Evolutionary conservation across 2,329 filamentous ascomycete species (phyloP).

Genomic region (Colletotrichum eleusines): DNA sequence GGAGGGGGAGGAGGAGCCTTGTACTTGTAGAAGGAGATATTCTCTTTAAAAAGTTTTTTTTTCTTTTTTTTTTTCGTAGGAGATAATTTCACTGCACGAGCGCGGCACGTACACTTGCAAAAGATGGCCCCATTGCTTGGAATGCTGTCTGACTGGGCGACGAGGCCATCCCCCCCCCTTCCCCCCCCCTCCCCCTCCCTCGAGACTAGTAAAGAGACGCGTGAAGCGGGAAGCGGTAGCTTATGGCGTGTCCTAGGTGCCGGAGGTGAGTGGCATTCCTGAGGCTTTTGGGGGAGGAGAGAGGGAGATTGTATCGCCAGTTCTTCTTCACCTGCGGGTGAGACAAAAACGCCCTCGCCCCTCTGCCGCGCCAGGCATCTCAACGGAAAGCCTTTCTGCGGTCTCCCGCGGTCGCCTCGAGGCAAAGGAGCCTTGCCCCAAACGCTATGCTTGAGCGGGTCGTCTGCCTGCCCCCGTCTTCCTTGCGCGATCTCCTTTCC

Average conservation of each 20-base stretch:
- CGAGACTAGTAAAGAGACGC: no score
- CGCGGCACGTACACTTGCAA: neutral
- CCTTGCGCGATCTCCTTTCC: no score
- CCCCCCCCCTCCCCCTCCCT: no score
- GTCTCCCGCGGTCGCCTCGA: neutral
- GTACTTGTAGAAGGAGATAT: constrained; percentile 35
- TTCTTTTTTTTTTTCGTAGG: neutral
- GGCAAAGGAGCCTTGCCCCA: neutral
- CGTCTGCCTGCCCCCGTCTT: no score
- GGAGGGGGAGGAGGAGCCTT: constrained; percentile 1
- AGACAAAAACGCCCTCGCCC: neutral
- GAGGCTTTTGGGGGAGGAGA: neutral
- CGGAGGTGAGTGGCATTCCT: neutral
- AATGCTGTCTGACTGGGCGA: constrained; percentile 24
- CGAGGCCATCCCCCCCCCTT: neutral
- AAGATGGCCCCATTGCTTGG: constrained; percentile 6
- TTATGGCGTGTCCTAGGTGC: no score
- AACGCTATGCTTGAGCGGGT: no score
- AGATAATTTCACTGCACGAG: constrained; percentile 35
- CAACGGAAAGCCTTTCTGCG: neutral
- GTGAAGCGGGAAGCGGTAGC: no score
- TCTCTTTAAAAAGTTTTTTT: constrained; percentile 6
- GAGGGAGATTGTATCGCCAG: neutral
- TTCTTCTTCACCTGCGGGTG: neutral
- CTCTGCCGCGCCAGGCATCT: no score